These are phyloP conservation scores for Mycena haematopus DNA, from an alignment of 768 basidiomycete genomes.

Conservation along the genomic window DNA sequence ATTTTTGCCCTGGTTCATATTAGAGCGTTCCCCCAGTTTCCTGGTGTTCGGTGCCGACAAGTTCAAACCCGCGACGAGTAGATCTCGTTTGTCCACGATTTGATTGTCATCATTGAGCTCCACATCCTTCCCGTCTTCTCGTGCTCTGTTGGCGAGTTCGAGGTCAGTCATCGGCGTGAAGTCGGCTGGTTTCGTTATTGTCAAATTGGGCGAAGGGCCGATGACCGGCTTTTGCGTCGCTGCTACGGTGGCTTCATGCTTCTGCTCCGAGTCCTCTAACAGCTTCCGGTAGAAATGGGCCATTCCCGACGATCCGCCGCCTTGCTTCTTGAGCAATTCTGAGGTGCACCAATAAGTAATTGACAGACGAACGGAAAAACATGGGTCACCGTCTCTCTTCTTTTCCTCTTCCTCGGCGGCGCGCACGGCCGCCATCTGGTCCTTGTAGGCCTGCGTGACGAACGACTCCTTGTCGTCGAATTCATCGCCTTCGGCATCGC, in stretches of 20 bases:
- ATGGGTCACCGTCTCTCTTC: conserved; percentile 76
- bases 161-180: conserved; percentile 70
- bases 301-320: conserved; percentile 71
- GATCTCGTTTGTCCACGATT: conserved; percentile 93
- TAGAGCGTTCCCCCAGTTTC: conserved; percentile 57
- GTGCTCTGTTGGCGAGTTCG: conserved; percentile 74
- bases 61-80: conserved; percentile 92
- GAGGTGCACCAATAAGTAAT: conserved; percentile 32
- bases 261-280: conserved; percentile 78
- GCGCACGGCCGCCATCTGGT: conserved; percentile 92
- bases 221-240: conserved; percentile 67
- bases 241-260: conserved; percentile 87
- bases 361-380: conserved; percentile 1
- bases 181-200: conserved; percentile 76
- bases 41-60: conserved; percentile 84
- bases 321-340: conserved; percentile 69
- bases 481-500: conserved; percentile 91
- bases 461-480: conserved; percentile 96
- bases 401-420: conserved; percentile 93
- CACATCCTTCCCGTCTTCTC: conserved; percentile 79
- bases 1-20: conserved; percentile 32
- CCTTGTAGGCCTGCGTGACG: conserved; percentile 96
- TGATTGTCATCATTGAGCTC: conserved; percentile 98
- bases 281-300: conserved; percentile 83
- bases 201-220: conserved; percentile 71